Evolutionary conservation across 768 basidiomycete genomes (phyloP).

Genomic region (Tylopilus vinaceipallidus): DNA sequence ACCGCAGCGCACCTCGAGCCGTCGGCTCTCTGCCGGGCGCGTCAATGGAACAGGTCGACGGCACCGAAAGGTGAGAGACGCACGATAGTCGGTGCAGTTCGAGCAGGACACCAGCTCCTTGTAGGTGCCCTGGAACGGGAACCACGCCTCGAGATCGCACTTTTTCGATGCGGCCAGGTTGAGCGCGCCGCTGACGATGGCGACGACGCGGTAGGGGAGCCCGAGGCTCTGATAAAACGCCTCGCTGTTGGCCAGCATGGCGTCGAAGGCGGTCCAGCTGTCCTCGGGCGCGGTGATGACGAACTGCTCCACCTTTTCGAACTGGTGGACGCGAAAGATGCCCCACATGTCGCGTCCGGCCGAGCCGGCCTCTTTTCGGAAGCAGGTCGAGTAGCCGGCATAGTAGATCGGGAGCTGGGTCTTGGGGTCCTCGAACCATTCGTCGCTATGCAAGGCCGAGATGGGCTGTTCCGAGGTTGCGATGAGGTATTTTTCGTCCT

Average conservation of each 20-base stretch:
- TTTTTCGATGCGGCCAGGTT: slow-evolving; percentile 98
- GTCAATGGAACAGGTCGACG: too few species aligned
- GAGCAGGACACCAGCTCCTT: slow-evolving; percentile 98
- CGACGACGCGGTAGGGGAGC: slow-evolving; percentile 88
- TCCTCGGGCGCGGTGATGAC: slow-evolving; percentile 92
- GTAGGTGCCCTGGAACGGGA: slow-evolving; percentile 94
- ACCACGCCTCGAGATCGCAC: slow-evolving; percentile 98
- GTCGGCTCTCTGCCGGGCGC: slow-evolving; percentile 71
- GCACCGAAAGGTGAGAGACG: slow-evolving; percentile 33
- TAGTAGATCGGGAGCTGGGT: slow-evolving; percentile 90
- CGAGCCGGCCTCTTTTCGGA: slow-evolving; percentile 98
- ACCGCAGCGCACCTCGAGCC: slow-evolving; percentile 91
- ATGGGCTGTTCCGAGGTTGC: slow-evolving; percentile 99
- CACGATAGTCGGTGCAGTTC: slow-evolving; percentile 99
- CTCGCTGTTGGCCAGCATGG: slow-evolving; percentile 87
- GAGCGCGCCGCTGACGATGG: slow-evolving; percentile 93
- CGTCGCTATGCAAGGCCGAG: slow-evolving; percentile 91
- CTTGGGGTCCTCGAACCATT: slow-evolving; percentile 95
- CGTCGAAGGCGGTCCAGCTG: slow-evolving; percentile 92
- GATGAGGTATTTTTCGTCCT: slow-evolving; percentile 98
- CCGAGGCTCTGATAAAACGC: slow-evolving; percentile 96
- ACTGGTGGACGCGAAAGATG: slow-evolving; percentile 99
- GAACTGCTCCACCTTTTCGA: slow-evolving; percentile 99
- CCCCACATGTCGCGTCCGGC: slow-evolving; percentile 99
- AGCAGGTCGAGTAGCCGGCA: slow-evolving; percentile 91